Evolutionary conservation across 2,329 filamentous ascomycete species (phyloP), one percentile per base, ranked within the genome.

Genomic region (Raffaelea arxii): DNA sequence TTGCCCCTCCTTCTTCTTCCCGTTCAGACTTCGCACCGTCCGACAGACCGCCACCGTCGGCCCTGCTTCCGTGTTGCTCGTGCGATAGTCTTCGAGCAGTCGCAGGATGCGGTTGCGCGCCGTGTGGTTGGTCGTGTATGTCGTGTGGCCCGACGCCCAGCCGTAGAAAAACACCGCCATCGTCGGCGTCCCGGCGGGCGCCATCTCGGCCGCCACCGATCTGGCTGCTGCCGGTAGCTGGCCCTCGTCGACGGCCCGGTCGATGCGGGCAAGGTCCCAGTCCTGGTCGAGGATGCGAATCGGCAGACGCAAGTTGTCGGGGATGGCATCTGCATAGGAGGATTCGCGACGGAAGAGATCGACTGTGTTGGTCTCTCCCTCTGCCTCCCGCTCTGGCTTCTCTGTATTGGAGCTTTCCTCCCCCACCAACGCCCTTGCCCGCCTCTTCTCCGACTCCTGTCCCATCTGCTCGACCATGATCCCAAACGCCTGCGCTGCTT

Each of bases 151-250:
- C 9, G 67, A 64, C 10, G 70, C 70, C 85, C 85, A 90, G 16
- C 84, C 84, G 56, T 80, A 80, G 44, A 84, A 66, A 57, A 89
- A 86, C 9, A 87, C 83, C 19, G 81, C 80, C 45, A 71, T 64
- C 55, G 86, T 88, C 47, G 67, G 65, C 25, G 62, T 59, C n/a
- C n/a, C n/a, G 1, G 59, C 55, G 24, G 62, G 60, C 5, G 58
- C 56, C 37, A 69, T 57, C 12, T 62, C 56, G 18, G 44, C 40
- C 12, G 57, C 56, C 0, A 63, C 55, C 7, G 46, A 37, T 1
- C 37, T 44, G 1, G 61, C 61, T 25, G 85, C 78, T 12, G 69
- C 62, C 0, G 75, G 79, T 43, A 86, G 65, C 6, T 68, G 64
- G 9, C 65, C 54, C 2, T 36, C 23, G 6, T 49, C 5, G 58